Conservation (phyloP, 148 eudicot genomes). For the Rhododendron henanense region DNA sequence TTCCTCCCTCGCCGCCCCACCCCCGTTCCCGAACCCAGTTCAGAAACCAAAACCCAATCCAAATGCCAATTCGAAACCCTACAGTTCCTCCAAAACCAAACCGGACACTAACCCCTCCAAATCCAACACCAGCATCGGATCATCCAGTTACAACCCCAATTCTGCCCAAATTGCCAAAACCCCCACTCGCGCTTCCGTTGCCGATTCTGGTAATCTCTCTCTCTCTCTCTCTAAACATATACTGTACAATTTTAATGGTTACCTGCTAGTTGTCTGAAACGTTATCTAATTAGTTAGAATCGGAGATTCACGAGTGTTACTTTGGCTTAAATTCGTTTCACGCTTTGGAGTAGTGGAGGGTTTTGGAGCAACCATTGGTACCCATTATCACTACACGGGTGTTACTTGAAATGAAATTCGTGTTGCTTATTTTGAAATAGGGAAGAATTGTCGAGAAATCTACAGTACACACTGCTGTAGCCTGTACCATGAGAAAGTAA, state of each 20-base stretch:
- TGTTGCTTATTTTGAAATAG: neutral
- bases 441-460: neutral
- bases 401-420: neutral
- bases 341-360: neutral
- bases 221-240: neutral
- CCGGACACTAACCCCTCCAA: neutral
- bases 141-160: conserved; percentile 5
- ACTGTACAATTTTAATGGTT: neutral
- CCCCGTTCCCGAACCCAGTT: neutral
- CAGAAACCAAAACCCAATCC: neutral
- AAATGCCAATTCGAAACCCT: conserved; percentile 1
- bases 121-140: conserved; percentile 23
- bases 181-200: neutral
- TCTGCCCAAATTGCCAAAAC: neutral
- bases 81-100: neutral
- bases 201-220: conserved; percentile 23
- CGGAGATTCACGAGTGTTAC: neutral
- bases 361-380: neutral
- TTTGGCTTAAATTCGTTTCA: neutral
- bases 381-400: neutral
- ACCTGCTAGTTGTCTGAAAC: neutral
- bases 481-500: neutral
- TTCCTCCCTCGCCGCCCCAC: conserved; percentile 9
- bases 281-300: neutral
- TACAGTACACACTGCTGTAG: neutral